phyloP scores from a whole-genome alignment of 345 rosid genomes.

The Syzygium oleosum region DNA sequence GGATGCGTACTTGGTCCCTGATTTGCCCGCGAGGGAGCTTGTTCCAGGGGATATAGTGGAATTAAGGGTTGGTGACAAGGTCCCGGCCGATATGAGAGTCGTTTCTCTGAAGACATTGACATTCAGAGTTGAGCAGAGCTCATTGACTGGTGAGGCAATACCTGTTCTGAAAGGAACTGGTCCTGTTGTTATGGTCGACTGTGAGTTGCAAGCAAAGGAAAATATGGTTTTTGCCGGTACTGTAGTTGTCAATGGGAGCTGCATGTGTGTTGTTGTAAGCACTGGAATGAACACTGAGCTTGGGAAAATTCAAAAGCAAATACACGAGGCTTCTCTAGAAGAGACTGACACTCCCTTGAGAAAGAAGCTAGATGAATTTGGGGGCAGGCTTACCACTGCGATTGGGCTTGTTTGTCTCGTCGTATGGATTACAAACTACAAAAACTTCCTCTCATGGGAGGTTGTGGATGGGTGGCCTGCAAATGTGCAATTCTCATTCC shows the following conservation, averaged over 20 bases:
- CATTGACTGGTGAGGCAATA: constrained; percentile 89
- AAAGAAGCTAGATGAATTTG: constrained; percentile 89
- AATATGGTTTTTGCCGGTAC: constrained; percentile 85
- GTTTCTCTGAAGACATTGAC: constrained; percentile 62
- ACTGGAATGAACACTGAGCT: constrained; percentile 92
- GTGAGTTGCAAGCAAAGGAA: constrained; percentile 87
- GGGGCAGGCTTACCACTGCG: constrained; percentile 59
- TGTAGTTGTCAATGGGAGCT: constrained; percentile 76
- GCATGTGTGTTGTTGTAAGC: constrained; percentile 51
- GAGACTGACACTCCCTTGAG: constrained; percentile 82
- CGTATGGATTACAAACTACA: constrained; percentile 84
- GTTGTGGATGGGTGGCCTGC: constrained; percentile 63
- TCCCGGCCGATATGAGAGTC: constrained; percentile 91
- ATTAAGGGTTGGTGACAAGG: constrained; percentile 74
- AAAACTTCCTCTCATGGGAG: constrained; percentile 75
- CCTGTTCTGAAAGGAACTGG: constrained; percentile 67
- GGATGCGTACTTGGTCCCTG: constrained; percentile 51
- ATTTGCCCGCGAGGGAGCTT: constrained; percentile 80
- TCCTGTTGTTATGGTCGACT: constrained; percentile 43
- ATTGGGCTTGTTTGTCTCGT: constrained; percentile 71
- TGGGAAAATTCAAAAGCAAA: constrained; percentile 85
- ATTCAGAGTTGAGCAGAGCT: constrained; percentile 82
- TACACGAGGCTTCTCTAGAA: constrained; percentile 78
- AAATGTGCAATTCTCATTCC: constrained; percentile 63
- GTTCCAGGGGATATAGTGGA: constrained; percentile 90